Evolutionary conservation across 331 rosid genomes (phyloP), one percentile per base, ranked within the genome.

Genomic region (Rosa hybrid): DNA sequence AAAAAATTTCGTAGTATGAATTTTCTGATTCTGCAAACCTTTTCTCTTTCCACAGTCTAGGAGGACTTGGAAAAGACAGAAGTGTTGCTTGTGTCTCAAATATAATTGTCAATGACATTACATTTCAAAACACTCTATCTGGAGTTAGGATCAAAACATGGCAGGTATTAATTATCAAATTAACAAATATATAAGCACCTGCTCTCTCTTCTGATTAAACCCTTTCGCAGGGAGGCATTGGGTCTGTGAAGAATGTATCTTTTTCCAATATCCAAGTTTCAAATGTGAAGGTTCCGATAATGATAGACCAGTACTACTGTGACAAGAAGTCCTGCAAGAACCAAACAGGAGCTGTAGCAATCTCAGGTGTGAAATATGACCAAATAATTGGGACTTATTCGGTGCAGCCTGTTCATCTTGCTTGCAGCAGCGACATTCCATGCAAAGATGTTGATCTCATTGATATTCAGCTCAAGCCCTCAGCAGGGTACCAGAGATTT

Each of bases 81-180:
- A 90, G 90, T 27, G 84, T 75, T 72, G 99, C 99, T 49, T 95
- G 99, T 77, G 99, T 95, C n/a, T 91, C 99, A 73, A 89, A 91
- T 80, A 82, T 95, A 68, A 72, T 86, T 50, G 91, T 95, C 72
- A 85, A 91, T 48, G 89, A 95, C 78, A 77, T 90, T 74, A 81
- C 90, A 72, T 84, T 95, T 86, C 90, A 84, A 79, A 89, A 90
- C 86, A 88, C 99, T 27, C 88, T 89, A 51, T 90, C 87, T 68
- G 99, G 98, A 78, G 96, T 90, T 44, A 87, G 99, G 86, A 93
- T 95, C 84, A 95, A 95, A 81, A 95, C 99, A 23, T 95, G 99
- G 99, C 99, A 91, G 98, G 99, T 94, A 78, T 48, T 20, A 0
- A 53, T 21, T 4, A 68, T 38, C 71, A 42, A 68, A 9, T 68